These are phyloP conservation scores for Russula virescens DNA, from an alignment of 768 basidiomycete species.

Conservation along the genomic window DNA sequence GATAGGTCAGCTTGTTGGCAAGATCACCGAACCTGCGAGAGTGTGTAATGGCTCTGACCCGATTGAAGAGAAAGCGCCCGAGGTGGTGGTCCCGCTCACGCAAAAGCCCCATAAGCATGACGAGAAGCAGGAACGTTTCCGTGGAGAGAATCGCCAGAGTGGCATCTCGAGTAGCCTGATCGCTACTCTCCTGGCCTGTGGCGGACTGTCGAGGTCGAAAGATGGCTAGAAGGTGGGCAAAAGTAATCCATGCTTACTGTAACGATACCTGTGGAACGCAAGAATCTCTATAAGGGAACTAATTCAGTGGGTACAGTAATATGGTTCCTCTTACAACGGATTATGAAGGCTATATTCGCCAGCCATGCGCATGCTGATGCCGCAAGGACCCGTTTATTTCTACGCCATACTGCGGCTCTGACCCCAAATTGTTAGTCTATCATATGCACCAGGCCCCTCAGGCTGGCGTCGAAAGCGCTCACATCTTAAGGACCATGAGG, in stretches of 20 bases:
- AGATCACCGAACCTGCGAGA: neutral
- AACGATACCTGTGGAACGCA: slow-evolving; percentile 1
- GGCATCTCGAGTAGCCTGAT: neutral
- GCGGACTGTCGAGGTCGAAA: slow-evolving; percentile 6
- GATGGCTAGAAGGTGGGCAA: neutral
- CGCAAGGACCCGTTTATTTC: neutral
- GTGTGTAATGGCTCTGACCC: slow-evolving; percentile 2
- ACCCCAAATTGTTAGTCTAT: neutral
- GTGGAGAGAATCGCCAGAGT: slow-evolving; percentile 1
- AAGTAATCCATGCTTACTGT: neutral
- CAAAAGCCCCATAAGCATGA: slow-evolving; percentile 14
- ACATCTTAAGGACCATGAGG: slow-evolving; percentile 17
- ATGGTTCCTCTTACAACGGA: slow-evolving; percentile 14
- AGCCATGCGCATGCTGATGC: slow-evolving; percentile 7
- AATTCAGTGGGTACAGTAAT: neutral
- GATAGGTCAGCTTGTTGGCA: neutral
- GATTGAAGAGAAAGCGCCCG: slow-evolving; percentile 19
- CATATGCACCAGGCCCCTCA: neutral
- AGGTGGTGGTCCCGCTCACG: slow-evolving; percentile 19
- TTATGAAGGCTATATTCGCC: slow-evolving; percentile 10
- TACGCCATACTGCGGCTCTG: slow-evolving; percentile 16
- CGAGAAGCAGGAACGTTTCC: slow-evolving; percentile 11
- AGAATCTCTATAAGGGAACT: neutral
- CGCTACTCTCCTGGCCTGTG: neutral
- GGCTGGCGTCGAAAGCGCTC: neutral